Base-by-base conservation (phyloP, 805 yeast genomes). In the Wickerhamomyces subpelliculosus region DNA sequence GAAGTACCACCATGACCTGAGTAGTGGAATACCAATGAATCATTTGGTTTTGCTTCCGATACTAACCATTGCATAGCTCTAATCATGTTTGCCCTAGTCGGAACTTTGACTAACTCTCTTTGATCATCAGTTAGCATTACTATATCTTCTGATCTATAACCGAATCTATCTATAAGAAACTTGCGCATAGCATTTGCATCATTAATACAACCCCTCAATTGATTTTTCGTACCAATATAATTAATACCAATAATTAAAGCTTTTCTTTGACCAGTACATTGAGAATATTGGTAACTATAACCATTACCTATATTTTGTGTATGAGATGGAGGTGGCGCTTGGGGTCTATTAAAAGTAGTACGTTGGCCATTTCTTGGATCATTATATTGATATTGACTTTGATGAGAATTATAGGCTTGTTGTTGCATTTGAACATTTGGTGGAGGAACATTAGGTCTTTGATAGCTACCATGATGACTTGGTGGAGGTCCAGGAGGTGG, bases 1-100 rank as follows among this genome's bases (percentile, higher is more conserved):
- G 75, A 74, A 48, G 74, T 74, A 8, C 86, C 84, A 24, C 89
- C 89, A 49, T 82, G 89, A 19, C 89, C 86, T 1, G 85, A 78
- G 54, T 75, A 80, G 54, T 82, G 89, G 67, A 82, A 74, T 40
- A 82, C 76, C 35, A 81, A 57, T 7, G 83, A 70, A 57, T 81
- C 89, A 47, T 81, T 80, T 18, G 84, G 75, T 43, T 60, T 64
- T 0, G 87, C 86, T 38, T 67, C 80, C 12, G 61, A 57, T n/a
- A 78, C 85, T 12, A 82, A 69, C 89, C 89, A 82, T 42, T 70
- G 73, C 83, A 80, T 79, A 2, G 83, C 89, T 31, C 76, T 66
- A 26, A 79, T 52, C 52, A 82, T 80, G 56, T 82, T 82, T n/a
- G 62, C 70, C 43, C 67, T 65, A 1, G 82, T 77, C 19, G 89